Conservation (phyloP, 1,284 basidiomycete species). For the Rhodotorula glutinis region DNA sequence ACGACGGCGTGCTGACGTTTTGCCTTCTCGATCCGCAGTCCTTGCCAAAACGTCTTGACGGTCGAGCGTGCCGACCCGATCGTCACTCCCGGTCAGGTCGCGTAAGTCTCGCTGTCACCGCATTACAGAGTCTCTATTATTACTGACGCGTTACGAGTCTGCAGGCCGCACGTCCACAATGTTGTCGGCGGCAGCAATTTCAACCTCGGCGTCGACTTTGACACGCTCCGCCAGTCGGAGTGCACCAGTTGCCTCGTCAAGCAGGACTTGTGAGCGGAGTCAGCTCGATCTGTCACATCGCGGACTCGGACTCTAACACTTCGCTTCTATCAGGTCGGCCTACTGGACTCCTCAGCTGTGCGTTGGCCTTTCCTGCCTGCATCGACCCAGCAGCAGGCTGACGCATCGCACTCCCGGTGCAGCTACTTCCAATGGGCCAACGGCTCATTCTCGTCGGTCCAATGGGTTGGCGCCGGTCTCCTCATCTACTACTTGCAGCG, state of each 20-base stretch:
- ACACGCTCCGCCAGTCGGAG: constrained; percentile 48
- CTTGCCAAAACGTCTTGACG: constrained; percentile 21
- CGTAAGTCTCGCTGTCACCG: constrained; percentile 45
- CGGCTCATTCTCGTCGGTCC: constrained; percentile 23
- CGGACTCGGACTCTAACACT: background rate
- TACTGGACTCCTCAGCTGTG: constrained; percentile 25
- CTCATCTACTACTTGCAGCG: constrained; percentile 28
- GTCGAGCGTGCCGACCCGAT: constrained; percentile 54
- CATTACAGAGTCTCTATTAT: constrained; percentile 26
- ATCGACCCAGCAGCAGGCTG: background rate
- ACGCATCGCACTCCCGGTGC: background rate
- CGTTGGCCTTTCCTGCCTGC: background rate
- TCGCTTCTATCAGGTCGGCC: background rate
- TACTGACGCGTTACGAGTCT: background rate
- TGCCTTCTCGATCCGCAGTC: background rate
- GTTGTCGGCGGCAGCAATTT: constrained; percentile 44
- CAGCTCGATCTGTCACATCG: no score
- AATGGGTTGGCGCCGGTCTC: constrained; percentile 16
- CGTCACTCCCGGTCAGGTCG: constrained; percentile 50
- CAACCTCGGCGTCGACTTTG: constrained; percentile 48
- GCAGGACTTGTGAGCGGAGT: constrained; percentile 35
- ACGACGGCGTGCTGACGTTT: background rate
- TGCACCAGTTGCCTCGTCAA: constrained; percentile 50
- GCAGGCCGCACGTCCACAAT: constrained; percentile 28
- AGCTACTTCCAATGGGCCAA: constrained; percentile 39